These are phyloP conservation scores for Candida broadrunensis DNA, from an alignment of 805 yeast genomes.

Conservation along the genomic window DNA sequence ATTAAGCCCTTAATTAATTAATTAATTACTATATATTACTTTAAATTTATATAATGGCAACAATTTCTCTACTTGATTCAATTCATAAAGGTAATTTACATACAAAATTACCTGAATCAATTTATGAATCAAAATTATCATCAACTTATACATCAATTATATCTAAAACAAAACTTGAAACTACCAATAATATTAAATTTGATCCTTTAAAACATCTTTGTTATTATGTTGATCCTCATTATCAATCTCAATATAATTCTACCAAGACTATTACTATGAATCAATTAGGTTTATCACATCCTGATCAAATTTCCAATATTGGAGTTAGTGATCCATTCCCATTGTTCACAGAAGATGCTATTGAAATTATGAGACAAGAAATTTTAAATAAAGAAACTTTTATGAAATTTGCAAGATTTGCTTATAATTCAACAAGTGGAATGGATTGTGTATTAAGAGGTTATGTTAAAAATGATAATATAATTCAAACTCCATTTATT, in stretches of 20 bases:
- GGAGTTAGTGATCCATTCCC: constrained; percentile 63
- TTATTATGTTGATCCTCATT: constrained; percentile 17
- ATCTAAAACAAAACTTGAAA: neutral
- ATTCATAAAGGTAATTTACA: constrained; percentile 37
- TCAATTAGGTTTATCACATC: constrained; percentile 46
- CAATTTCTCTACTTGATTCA: constrained; percentile 27
- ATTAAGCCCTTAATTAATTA: too few species aligned
- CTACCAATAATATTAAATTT: constrained; percentile 13
- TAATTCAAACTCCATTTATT: constrained; percentile 46
- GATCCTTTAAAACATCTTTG: constrained; percentile 32
- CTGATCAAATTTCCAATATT: constrained; percentile 49
- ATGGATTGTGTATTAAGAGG: constrained; percentile 52
- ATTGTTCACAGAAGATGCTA: constrained; percentile 58
- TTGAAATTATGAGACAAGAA: constrained; percentile 57
- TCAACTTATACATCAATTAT: constrained; percentile 20
- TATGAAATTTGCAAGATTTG: constrained; percentile 41
- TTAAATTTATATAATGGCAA: too few species aligned
- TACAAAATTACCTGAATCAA: constrained; percentile 26
- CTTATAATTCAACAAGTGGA: constrained; percentile 45
- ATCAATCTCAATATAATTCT: constrained; percentile 11
- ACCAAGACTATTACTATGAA: constrained; percentile 40
- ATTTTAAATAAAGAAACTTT: constrained; percentile 46
- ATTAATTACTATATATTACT: too few species aligned
- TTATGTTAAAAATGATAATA: constrained; percentile 33
- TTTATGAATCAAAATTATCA: constrained; percentile 29